Evolutionary conservation across 176 grass and related monocot species (phyloP).

Genomic region (Pontederia crassipes): DNA sequence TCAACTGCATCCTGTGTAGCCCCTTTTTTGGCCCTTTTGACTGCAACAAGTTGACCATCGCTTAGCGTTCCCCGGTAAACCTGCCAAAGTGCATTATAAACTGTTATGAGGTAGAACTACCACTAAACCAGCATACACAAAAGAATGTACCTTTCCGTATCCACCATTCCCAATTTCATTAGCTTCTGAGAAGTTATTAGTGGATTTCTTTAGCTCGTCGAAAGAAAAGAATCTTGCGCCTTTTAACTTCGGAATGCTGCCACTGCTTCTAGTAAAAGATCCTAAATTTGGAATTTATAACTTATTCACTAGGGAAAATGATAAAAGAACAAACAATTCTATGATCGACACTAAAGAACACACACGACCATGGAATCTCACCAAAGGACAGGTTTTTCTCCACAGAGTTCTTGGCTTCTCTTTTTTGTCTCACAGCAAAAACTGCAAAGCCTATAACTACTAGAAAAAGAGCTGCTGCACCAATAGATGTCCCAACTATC

Average conservation of each 20-base stretch:
- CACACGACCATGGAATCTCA: slow-evolving; percentile 4
- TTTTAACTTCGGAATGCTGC: slow-evolving; percentile 51
- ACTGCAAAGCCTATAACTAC: slow-evolving; percentile 26
- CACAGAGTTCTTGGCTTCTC: slow-evolving; percentile 30
- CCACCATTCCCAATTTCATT: slow-evolving; percentile 73
- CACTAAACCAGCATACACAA: background rate
- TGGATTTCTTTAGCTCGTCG: slow-evolving; percentile 64
- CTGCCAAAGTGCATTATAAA: slow-evolving; percentile 6
- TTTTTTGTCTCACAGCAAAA: slow-evolving; percentile 48
- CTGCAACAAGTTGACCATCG: slow-evolving; percentile 50
- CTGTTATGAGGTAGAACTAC: background rate
- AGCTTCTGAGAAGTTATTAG: slow-evolving; percentile 60
- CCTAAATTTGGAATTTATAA: slow-evolving; percentile 30
- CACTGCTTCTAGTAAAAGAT: slow-evolving; percentile 55
- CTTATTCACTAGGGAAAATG: background rate
- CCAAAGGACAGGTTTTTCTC: slow-evolving; percentile 48
- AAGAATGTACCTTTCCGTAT: slow-evolving; percentile 58
- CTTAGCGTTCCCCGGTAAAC: slow-evolving; percentile 74
- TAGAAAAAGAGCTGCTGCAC: slow-evolving; percentile 23
- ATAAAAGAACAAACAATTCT: background rate
- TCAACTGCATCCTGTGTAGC: slow-evolving; percentile 75
- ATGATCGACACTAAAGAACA: background rate
- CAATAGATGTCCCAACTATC: slow-evolving; percentile 39
- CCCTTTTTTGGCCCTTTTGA: slow-evolving; percentile 76
- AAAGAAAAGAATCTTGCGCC: slow-evolving; percentile 48